These are phyloP conservation scores for Crepidotus variabilis DNA, from an alignment of 768 basidiomycete species.

Conservation along the genomic window DNA sequence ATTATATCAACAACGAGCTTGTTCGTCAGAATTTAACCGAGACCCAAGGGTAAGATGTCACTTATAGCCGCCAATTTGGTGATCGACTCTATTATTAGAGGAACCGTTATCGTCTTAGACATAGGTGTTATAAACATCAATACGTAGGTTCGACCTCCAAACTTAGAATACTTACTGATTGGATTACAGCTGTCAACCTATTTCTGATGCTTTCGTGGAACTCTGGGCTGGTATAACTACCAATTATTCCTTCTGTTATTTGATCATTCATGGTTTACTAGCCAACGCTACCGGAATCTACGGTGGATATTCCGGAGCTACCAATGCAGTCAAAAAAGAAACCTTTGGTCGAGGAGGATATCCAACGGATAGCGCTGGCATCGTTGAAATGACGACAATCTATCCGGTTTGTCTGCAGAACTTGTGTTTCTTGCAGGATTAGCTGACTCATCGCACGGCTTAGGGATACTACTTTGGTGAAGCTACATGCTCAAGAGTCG, in stretches of 20 bases:
- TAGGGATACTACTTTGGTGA: constrained; percentile 22
- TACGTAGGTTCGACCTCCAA: constrained; percentile 14
- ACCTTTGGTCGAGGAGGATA: constrained; percentile 31
- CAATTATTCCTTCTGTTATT: neutral
- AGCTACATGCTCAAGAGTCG: neutral
- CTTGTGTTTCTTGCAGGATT: no score
- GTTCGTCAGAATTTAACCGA: constrained; percentile 23
- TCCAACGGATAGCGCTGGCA: constrained; percentile 24
- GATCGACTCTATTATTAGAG: no score
- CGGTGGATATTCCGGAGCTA: constrained; percentile 15
- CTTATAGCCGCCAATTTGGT: neutral
- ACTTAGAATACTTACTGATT: no score
- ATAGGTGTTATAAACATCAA: constrained; percentile 32
- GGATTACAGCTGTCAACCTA: constrained; percentile 25
- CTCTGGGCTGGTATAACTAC: constrained; percentile 25
- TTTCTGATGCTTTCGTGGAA: constrained; percentile 31
- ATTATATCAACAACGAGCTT: constrained; percentile 25
- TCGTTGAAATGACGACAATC: constrained; percentile 27
- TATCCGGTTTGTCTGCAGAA: constrained; percentile 23
- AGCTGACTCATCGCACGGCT: neutral
- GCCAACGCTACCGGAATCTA: constrained; percentile 26
- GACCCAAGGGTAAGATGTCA: constrained; percentile 19
- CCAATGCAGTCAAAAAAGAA: constrained; percentile 15
- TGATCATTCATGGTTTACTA: neutral
- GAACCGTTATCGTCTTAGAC: constrained; percentile 30